A percentile compares a stretch with the other conserved stretches of the same genome.
phyloP scores from a whole-genome alignment of 202 grass and related monocot genomes.

The Tripidium arundinaceum region DNA sequence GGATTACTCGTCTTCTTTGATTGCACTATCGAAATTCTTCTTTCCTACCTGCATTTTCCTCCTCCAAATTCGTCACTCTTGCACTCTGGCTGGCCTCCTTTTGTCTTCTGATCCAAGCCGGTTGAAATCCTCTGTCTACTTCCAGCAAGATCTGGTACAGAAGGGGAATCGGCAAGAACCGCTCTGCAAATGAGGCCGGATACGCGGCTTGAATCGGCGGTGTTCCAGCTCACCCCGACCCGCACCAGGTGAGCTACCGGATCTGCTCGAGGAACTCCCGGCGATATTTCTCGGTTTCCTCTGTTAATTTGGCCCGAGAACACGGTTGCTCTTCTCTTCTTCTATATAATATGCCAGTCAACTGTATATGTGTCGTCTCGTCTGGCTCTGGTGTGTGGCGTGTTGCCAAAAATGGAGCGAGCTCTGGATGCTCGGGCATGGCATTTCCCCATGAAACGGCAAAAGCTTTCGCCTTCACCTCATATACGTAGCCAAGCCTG shows the following conservation, averaged over 20 bases:
- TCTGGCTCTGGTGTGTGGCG: background rate
- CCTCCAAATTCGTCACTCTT: constrained; percentile 7
- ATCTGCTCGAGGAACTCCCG: constrained; percentile 23
- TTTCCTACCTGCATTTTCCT: constrained; percentile 29
- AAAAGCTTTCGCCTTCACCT: background rate
- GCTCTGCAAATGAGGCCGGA: constrained; percentile 68
- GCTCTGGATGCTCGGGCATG: background rate
- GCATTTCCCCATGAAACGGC: background rate
- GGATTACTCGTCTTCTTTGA: background rate
- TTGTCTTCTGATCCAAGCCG: background rate
- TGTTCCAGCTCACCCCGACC: constrained; percentile 97
- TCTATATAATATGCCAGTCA: too few species aligned
- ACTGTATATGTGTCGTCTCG: background rate
- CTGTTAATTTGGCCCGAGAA: background rate
- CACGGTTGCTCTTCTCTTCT: too few species aligned
- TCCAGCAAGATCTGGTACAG: constrained; percentile 37
- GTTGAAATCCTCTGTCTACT: background rate
- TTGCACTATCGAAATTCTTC: background rate
- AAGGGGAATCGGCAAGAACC: background rate
- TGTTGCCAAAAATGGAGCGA: background rate
- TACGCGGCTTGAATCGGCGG: constrained; percentile 66
- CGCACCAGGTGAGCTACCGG: constrained; percentile 71
- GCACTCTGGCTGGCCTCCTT: background rate
- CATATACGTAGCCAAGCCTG: background rate
- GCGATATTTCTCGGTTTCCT: background rate